Base-by-base conservation (phyloP, 1,284 basidiomycete genomes). In the Trametes hirsuta region DNA sequence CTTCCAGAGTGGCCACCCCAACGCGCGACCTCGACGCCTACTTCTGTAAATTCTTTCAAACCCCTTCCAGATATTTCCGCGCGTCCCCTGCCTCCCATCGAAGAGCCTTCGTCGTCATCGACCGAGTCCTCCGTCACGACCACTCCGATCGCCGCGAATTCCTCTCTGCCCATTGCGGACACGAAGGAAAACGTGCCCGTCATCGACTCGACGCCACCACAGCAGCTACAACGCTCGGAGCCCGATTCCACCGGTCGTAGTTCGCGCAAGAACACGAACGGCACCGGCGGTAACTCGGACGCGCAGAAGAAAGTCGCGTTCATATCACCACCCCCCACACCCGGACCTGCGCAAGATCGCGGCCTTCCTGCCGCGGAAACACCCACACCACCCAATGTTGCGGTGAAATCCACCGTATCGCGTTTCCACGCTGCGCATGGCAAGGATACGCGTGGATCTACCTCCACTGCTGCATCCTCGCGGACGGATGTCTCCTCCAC, bases 291-390 rank as follows among this genome's bases (percentile, higher is more conserved):
- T 49, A 72, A 60, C 59, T 74, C 75, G 60, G 85, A 87, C 64
- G 77, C 84, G 34, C 84, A 84, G 69, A 93, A 93, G 79, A 92
- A 92, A 76, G 91, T 93, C 53, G 91, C 91, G 24, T 93, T 93
- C 76, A 81, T 90, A 68, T 91, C 90, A 24, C 90, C 90, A 42
- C 85, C 88, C 45, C 88, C 84, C 34, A 90, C 90, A 0, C 84
- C 84, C 22, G 77, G 74, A 59, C 74, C 77, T 68, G 66, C 69
- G 55, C 65, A 72, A 61, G 66, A 74, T 52, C 74, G 75, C 49
- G 66, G 72, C 55, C 72, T 80, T 59, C 74, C 75, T 62, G 70
- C 72, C 64, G 68, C 76, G 57, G 70, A 76, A 60, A 76, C 79
- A 59, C 77, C 81, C 14, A 71, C 69, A 25, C 63, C 71, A 40